Base-by-base conservation (phyloP, 176 grass and related monocot species). In the Chloris gayana region DNA sequence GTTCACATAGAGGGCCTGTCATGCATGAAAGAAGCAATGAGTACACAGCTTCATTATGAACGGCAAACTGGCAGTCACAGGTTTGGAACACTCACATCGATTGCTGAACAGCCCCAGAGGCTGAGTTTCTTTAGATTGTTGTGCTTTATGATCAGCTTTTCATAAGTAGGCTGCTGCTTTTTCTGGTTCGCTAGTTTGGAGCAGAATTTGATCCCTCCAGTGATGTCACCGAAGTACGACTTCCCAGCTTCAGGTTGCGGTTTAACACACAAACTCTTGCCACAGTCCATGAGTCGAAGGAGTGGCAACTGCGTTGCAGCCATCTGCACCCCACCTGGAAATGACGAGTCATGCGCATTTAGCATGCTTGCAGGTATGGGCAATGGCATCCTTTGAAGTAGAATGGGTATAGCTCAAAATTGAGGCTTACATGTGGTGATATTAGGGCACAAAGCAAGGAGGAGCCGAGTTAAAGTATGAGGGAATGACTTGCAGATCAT, bases 141-240 rank as follows among this genome's bases (percentile, higher is more conserved):
- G 76, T 99, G 96, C 63, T 93, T 92, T 76, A 99, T 99, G 30
- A 99, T 91, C 71, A 95, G 64, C 33, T 98, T 93, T 84, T 93
- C 90, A 79, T 64, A 88, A 57, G 34, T 65, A 57, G 69, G 18
- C 4, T 85, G 82, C 57, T 77, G 87, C 21, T 77, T 69, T 60
- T 78, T 80, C 35, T 74, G 31, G 39, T 26, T 64, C 9, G 74
- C 35, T 50, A 75, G 46, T 69, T 91, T 86, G 1, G 78, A 87
- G 49, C 83, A 86, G 67, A 85, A 83, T 21, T 9, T 97, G 68
- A 86, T 25, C 31, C 84, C 83, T 18, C 74, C 88, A n/a, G 1
- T 84, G 18, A 85, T 51, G 81, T 86, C 90, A 57, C 75, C 86
- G 10, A 83, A 80, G 50, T 85, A 85, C 4, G 69, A 77, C 65